Base-by-base conservation (phyloP, 495 filamentous ascomycete genomes). In the Delitschia confertaspora region DNA sequence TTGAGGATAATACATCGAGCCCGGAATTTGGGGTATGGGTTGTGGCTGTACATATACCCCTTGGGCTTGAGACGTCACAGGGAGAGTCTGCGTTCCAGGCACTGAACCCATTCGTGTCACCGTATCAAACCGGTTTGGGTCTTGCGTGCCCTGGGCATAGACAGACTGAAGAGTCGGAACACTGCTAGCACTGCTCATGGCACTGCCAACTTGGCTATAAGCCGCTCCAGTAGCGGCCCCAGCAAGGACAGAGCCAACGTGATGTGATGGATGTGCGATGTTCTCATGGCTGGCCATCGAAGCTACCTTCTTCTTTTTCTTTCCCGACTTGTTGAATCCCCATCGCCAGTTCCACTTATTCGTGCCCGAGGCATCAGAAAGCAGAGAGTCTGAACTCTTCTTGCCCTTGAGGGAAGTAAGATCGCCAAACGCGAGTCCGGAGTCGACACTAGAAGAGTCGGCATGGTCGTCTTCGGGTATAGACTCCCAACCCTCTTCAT, bases 321-420 rank as follows among this genome's bases (percentile, higher is more conserved):
- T 60, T 44, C 63, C 63, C n/a, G n/a, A n/a, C n/a, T n/a, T n/a
- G n/a, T n/a, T n/a, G n/a, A n/a, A n/a, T 31, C 72, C 68, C 70
- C 75, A 79, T 31, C 69, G 64, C 75, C 75, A 80, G 37, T 65
- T 64, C 77, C 75, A 81, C 34, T 68, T 69, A 21, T 64, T 65
- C 11, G 64, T 68, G 11, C 65, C 67, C 13, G 71, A 69, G 19
- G 53, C 71, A 16, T 73, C 65, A n/a, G 76, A 79, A n/a, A 47
- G 47, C 3, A 72, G 54, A 16, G 76, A 78, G 24, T 72, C 73
- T 33, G 51, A 53, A 44, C 70, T 72, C 42, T 62, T 58, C 42
- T 62, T 58, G 25, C 51, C 51, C 33, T 48, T 58, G 35, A 37
- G 55, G 45, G 32, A 54, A 55, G 57, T 47, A 23, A 56, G 67